A percentile compares a stretch with the other conserved stretches of the same genome.
Evolutionary conservation across 495 filamentous ascomycete species (phyloP).

Genomic region (Penicillium crystallinum): DNA sequence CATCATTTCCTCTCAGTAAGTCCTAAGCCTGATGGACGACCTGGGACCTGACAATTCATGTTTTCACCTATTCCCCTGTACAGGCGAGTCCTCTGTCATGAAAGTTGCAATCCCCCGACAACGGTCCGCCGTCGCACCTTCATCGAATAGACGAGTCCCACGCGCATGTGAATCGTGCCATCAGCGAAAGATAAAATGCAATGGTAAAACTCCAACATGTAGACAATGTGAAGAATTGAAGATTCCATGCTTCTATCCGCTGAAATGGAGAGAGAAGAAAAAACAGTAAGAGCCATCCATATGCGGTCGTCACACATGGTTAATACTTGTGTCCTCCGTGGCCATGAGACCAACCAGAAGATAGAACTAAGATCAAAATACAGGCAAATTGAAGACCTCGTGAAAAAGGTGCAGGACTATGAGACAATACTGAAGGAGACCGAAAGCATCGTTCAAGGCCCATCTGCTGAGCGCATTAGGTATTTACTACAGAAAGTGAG

Average conservation of each 20-base stretch:
- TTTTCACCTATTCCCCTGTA: background rate
- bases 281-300: slow-evolving; percentile 2
- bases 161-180: slow-evolving; percentile 67
- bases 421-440: slow-evolving; percentile 44
- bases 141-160: slow-evolving; percentile 26
- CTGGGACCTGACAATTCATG: too few species aligned
- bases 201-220: slow-evolving; percentile 49
- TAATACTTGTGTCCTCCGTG: background rate
- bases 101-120: slow-evolving; percentile 13
- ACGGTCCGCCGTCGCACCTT: background rate
- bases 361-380: background rate
- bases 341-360: background rate
- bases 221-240: slow-evolving; percentile 49
- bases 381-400: slow-evolving; percentile 39
- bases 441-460: slow-evolving; percentile 21
- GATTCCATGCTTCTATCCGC: slow-evolving; percentile 45
- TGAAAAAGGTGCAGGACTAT: slow-evolving; percentile 46
- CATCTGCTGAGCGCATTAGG: slow-evolving; percentile 30
- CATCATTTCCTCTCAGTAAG: background rate
- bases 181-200: slow-evolving; percentile 59
- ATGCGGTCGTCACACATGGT: background rate
- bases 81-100: background rate
- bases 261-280: slow-evolving; percentile 48
- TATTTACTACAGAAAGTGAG: slow-evolving; percentile 34
- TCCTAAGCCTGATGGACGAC: background rate